A percentile compares a stretch with the other conserved stretches of the same genome.
phyloP scores from a whole-genome alignment of 805 yeast species.

The Wickerhamiella nectarea region DNA sequence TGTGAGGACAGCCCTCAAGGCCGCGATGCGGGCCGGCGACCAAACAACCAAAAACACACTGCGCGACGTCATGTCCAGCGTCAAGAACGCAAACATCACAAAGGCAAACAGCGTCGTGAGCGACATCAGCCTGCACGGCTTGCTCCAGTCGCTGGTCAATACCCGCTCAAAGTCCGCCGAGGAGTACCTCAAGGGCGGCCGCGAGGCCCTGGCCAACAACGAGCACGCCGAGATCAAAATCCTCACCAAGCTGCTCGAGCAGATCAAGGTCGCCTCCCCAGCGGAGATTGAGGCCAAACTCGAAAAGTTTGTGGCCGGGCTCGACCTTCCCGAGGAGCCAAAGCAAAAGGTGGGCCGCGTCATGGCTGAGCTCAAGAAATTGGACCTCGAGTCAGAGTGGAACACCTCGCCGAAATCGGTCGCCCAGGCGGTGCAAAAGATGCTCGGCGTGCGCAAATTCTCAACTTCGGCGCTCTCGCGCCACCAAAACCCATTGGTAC shows the following conservation, averaged over 20 bases:
- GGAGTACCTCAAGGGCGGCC: slow-evolving; percentile 33
- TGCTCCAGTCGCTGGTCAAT: slow-evolving; percentile 29
- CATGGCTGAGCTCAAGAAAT: slow-evolving; percentile 18
- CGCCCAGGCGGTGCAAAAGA: slow-evolving; percentile 18
- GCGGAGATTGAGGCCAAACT: slow-evolving; percentile 32
- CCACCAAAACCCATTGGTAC: slow-evolving; percentile 44
- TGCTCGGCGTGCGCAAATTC: slow-evolving; percentile 18
- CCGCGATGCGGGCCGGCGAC: slow-evolving; percentile 37
- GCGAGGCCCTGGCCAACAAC: slow-evolving; percentile 41
- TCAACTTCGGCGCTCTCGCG: slow-evolving; percentile 16
- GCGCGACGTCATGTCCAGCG: slow-evolving; percentile 25
- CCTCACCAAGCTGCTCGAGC: slow-evolving; percentile 29
- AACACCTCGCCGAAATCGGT: slow-evolving; percentile 22
- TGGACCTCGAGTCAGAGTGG: slow-evolving; percentile 24
- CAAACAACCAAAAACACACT: slow-evolving; percentile 23
- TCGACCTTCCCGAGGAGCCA: slow-evolving; percentile 9
- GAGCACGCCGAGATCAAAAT: slow-evolving; percentile 36
- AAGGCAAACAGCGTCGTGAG: slow-evolving; percentile 21
- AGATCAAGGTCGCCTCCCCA: slow-evolving; percentile 37
- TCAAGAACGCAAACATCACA: slow-evolving; percentile 26
- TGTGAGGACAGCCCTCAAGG: slow-evolving; percentile 34
- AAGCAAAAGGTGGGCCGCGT: slow-evolving; percentile 15
- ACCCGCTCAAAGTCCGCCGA: slow-evolving; percentile 37
- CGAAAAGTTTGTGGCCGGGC: slow-evolving; percentile 12
- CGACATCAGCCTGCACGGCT: slow-evolving; percentile 27